These are phyloP conservation scores for Cicer bijugum DNA, from an alignment of 306 rosid genomes.

Conservation along the genomic window DNA sequence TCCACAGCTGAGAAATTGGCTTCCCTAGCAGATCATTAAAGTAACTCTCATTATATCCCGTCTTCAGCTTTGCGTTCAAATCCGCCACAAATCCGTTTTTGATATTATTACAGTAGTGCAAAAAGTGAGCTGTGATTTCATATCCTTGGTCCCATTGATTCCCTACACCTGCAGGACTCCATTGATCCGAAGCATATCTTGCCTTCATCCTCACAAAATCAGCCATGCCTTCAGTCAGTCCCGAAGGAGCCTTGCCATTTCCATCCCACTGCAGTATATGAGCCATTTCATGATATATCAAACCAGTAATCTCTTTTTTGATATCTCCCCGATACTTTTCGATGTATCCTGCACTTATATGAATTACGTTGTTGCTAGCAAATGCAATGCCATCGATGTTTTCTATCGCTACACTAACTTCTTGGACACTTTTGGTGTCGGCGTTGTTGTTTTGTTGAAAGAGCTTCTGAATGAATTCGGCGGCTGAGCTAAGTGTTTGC, in stretches of 20 bases:
- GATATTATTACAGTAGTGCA: conserved; percentile 49
- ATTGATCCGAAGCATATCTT: conserved; percentile 24
- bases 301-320: conserved; percentile 46
- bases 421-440: conserved; percentile 38
- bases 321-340: conserved; percentile 23
- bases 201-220: conserved; percentile 57
- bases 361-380: conserved; percentile 46
- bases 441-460: conserved; percentile 30
- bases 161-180: conserved; percentile 45
- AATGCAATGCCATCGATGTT: conserved; percentile 44
- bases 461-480: conserved; percentile 44
- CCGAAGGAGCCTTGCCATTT: conserved; percentile 40
- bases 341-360: conserved; percentile 38
- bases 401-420: conserved; percentile 45
- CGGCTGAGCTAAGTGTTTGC: conserved; percentile 43
- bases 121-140: conserved; percentile 48
- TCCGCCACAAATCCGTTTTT: conserved; percentile 58
- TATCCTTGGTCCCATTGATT: conserved; percentile 50
- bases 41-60: conserved; percentile 44
- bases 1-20: conserved; percentile 54
- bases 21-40: conserved; percentile 54
- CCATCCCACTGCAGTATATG: conserved; percentile 55
- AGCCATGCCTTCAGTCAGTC: conserved; percentile 53
- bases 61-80: conserved; percentile 52
- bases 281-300: conserved; percentile 55